A percentile compares a stretch with the other conserved stretches of the same genome.
phyloP scores from a whole-genome alignment of 2,329 filamentous ascomycete genomes.

The Stemphylium vesicarium region DNA sequence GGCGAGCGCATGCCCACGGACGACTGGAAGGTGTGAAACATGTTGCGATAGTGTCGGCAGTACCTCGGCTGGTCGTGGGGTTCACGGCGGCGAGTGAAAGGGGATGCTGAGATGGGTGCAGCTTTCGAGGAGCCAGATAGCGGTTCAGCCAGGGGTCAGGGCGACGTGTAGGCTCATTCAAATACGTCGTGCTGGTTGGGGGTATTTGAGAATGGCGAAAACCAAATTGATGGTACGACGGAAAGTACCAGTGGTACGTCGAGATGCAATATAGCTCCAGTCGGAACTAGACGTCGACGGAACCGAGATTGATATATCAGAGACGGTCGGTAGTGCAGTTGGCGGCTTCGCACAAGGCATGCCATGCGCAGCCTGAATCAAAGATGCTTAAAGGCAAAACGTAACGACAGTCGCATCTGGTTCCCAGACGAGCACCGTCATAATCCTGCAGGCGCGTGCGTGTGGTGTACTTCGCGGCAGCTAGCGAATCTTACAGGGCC shows the following conservation, averaged over 20 bases:
- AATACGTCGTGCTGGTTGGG: slow-evolving; percentile 7
- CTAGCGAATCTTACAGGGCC: slow-evolving; percentile 18
- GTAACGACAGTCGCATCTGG: slow-evolving; percentile 7
- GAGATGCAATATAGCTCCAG: slow-evolving; percentile 21
- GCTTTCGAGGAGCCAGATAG: slow-evolving; percentile 11
- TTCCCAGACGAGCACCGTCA: slow-evolving; percentile 14
- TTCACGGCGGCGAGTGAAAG: slow-evolving; percentile 2
- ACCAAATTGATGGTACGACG: slow-evolving; percentile 18
- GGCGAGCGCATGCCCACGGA: slow-evolving; percentile 42
- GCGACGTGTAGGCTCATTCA: slow-evolving; percentile 13
- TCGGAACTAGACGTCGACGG: slow-evolving; percentile 13
- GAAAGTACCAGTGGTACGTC: slow-evolving; percentile 7
- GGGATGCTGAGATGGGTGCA: slow-evolving; percentile 1
- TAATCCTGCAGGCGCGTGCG: slow-evolving; percentile 13
- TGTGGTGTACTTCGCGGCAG: slow-evolving; percentile 11
- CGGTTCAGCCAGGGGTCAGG: slow-evolving; percentile 14
- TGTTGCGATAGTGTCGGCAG: slow-evolving; percentile 23
- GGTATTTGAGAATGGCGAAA: slow-evolving; percentile 7
- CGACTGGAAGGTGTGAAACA: slow-evolving; percentile 56
- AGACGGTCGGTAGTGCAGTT: slow-evolving; percentile 14
- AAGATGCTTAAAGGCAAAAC: slow-evolving; percentile 14
- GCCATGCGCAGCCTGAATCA: slow-evolving; percentile 28
- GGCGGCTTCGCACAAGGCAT: slow-evolving; percentile 13
- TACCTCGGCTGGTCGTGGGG: background rate
- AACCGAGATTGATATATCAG: slow-evolving; percentile 25